Evolutionary conservation across 2,329 filamentous ascomycete species (phyloP).

Genomic region (Scedosporium aurantiacum): DNA sequence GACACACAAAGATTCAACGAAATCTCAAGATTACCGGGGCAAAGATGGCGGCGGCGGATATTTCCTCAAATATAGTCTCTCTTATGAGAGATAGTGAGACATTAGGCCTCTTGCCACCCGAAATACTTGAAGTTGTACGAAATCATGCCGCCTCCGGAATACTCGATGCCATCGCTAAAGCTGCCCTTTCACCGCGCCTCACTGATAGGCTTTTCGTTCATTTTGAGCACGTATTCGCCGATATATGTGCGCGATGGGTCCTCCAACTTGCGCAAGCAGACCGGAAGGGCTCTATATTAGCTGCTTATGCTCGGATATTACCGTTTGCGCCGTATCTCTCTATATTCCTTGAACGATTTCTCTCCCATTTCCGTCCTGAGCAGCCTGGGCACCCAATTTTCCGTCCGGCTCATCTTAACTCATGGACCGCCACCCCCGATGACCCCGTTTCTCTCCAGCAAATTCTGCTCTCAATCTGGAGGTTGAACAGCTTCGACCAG

Average conservation of each 20-base stretch:
- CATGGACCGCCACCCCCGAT: constrained; percentile 12
- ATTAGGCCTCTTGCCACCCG: constrained; percentile 43
- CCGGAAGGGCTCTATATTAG: constrained; percentile 35
- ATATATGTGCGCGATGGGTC: constrained; percentile 74
- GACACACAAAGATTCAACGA: background rate
- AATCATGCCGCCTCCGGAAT: constrained; percentile 52
- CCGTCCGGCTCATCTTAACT: background rate
- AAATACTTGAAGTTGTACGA: constrained; percentile 54
- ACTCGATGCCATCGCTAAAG: constrained; percentile 58
- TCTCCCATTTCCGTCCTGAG: constrained; percentile 11
- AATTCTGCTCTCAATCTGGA: constrained; percentile 59
- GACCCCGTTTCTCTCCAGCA: constrained; percentile 16
- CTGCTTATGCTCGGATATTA: constrained; percentile 68
- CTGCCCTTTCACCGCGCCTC: constrained; percentile 56
- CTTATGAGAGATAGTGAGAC: constrained; percentile 10
- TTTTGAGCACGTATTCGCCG: constrained; percentile 66
- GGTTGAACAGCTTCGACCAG: constrained; percentile 68
- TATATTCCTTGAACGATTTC: constrained; percentile 50
- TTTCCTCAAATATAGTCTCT: constrained; percentile 9
- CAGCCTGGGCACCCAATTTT: constrained; percentile 3
- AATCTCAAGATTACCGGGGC: background rate
- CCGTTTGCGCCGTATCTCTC: constrained; percentile 74
- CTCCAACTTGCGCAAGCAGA: constrained; percentile 26
- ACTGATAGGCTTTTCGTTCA: constrained; percentile 65
- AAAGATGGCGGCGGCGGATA: constrained; percentile 11